Evolutionary conservation across 345 rosid genomes (phyloP).

Genomic region (Populus euphratica): DNA sequence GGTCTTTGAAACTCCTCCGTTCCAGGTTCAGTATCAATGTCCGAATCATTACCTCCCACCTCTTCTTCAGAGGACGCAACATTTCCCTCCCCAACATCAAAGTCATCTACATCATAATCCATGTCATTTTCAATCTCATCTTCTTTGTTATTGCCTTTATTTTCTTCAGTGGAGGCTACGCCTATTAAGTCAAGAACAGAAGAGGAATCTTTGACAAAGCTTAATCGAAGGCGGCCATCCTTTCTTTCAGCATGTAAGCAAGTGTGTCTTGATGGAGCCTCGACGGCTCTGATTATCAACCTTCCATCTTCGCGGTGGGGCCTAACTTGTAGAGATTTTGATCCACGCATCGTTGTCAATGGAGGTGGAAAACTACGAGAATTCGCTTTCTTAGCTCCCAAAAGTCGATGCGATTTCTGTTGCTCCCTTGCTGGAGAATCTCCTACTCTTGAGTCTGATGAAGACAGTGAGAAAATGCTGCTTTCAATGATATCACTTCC

Average conservation of each 20-base stretch:
- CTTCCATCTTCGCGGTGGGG: conserved; percentile 73
- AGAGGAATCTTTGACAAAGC: conserved; percentile 35
- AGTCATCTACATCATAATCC: conserved; percentile 13
- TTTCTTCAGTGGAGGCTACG: background rate
- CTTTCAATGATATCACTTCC: conserved; percentile 45
- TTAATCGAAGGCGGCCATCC: conserved; percentile 69
- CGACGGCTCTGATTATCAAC: conserved; percentile 51
- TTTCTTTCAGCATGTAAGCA: conserved; percentile 60
- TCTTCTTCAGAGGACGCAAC: conserved; percentile 20
- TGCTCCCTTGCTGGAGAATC: conserved; percentile 32
- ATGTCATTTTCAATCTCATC: conserved; percentile 12
- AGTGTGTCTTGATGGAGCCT: conserved; percentile 27
- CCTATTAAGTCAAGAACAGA: conserved; percentile 13
- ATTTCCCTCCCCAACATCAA: conserved; percentile 11
- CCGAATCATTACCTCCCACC: conserved; percentile 23
- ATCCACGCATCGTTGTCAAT: conserved; percentile 61
- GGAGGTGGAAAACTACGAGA: conserved; percentile 69
- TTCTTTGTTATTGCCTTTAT: background rate
- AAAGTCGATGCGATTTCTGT: conserved; percentile 15
- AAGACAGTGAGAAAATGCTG: conserved; percentile 28
- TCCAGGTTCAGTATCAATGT: conserved; percentile 25
- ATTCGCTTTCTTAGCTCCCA: conserved; percentile 25
- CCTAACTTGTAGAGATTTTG: conserved; percentile 44
- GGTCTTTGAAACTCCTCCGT: conserved; percentile 33
- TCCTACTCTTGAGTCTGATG: conserved; percentile 12